Evolutionary conservation across 345 rosid species (phyloP), one percentile per base, ranked within the genome.

Genomic region (Excoecaria cochinchinensis): DNA sequence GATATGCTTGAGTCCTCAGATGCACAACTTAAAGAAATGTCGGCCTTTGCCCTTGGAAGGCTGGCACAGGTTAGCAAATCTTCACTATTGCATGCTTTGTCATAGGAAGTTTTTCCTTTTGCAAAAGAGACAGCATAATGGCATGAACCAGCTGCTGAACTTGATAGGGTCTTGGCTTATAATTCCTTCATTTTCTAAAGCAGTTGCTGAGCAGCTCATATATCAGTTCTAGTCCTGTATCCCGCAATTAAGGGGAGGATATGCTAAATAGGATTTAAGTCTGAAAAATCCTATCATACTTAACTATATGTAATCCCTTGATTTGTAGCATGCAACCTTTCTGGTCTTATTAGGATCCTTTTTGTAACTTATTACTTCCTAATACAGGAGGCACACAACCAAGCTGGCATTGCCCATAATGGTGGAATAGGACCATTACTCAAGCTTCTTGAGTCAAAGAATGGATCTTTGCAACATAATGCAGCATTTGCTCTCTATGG

Each of bases 1-100:
- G 83, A 85, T 46, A 80, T 93, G 98, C 95, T 93, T 59, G 78
- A 82, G 31, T 81, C 92, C 39, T 69, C 87, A 65, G 92, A 93
- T 80, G 82, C 69, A 21, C 90, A 91, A 72, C 90, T 89, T 50
- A 82, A 84, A 80, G 92, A 90, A 82, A 90, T 91, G 97, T 74
- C 98, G 40, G 89, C 95, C 70, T 93, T 91, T 82, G 95, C 93
- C 8, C 92, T 93, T 60, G 92, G 93, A 77, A 88, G 95, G 48
- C 77, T 91, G 85, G 97, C 97, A 57, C 98, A 89, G 95, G 98
- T 91, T 74, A 42, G 72, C 70, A 16, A 17, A 68, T 73, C 67
- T 24, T 50, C 25, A 13, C 51, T 72, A 25, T 42, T 58, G n/a
- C n/a, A 9, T 64, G 75, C 21, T 74, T 40, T 73, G 59, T 39